Conservation (phyloP, 805 yeast species). For the Pichia scutulata region DNA sequence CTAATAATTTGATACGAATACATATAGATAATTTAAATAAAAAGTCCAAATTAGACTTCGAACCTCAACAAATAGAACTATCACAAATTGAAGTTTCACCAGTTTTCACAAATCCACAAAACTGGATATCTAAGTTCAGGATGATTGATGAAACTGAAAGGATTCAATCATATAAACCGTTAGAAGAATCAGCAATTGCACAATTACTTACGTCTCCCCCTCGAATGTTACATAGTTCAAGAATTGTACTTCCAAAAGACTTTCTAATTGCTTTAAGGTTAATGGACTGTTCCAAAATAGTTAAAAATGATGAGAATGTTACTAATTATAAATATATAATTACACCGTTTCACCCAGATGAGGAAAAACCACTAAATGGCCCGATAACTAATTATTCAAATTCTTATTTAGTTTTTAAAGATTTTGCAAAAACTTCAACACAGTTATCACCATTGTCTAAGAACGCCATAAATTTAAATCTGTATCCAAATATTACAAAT, state of each 20-base stretch:
- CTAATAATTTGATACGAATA: background rate
- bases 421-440: background rate
- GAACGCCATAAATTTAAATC: background rate
- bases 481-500: slow-evolving; percentile 3
- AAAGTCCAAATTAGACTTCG: background rate
- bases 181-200: slow-evolving; percentile 33
- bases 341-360: slow-evolving; percentile 4
- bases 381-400: slow-evolving; percentile 7
- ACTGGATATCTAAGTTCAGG: slow-evolving; percentile 17
- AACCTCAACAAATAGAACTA: background rate
- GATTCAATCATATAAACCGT: slow-evolving; percentile 16
- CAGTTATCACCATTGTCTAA: background rate
- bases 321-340: background rate
- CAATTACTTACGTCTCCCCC: slow-evolving; percentile 34
- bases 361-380: slow-evolving; percentile 3
- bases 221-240: slow-evolving; percentile 32
- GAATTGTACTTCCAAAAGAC: slow-evolving; percentile 33
- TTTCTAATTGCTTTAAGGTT: slow-evolving; percentile 29
- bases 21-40: background rate
- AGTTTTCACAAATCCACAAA: slow-evolving; percentile 18
- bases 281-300: slow-evolving; percentile 15
- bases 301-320: slow-evolving; percentile 18
- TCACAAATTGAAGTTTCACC: slow-evolving; percentile 10
- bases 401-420: background rate
- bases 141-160: slow-evolving; percentile 11